These are phyloP conservation scores for Clonostachys byssicola DNA, from an alignment of 2,329 filamentous ascomycete genomes.

Conservation along the genomic window DNA sequence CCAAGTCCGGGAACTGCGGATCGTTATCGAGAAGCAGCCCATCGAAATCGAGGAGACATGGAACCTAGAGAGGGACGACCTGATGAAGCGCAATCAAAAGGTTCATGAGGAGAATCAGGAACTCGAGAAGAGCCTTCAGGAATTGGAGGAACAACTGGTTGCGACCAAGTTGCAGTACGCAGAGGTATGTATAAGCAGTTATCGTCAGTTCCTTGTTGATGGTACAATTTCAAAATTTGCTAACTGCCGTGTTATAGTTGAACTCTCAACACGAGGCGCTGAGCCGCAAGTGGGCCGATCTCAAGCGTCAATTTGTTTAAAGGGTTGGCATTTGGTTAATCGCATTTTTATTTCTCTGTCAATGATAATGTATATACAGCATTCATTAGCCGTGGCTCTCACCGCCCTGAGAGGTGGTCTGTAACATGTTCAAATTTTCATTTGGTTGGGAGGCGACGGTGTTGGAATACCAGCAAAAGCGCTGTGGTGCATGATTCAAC, in stretches of 20 bases:
- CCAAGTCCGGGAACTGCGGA: conserved; percentile 80
- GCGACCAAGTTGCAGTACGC: conserved; percentile 93
- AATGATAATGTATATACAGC: not conserved
- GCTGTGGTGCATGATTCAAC: not conserved
- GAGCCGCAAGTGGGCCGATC: conserved; percentile 72
- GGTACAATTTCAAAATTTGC: not conserved
- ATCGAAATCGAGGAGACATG: conserved; percentile 80
- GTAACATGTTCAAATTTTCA: not conserved
- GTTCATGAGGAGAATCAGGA: conserved; percentile 90
- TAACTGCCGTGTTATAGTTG: conserved; percentile 41
- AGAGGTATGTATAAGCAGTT: conserved; percentile 62
- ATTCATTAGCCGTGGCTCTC: not conserved
- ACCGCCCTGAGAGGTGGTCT: not conserved
- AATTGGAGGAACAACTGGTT: conserved; percentile 90
- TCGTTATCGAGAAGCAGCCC: conserved; percentile 85
- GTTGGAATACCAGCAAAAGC: not conserved
- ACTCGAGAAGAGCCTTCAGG: conserved; percentile 83
- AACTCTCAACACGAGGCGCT: conserved; percentile 69
- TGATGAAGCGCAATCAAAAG: conserved; percentile 89
- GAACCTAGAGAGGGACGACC: conserved; percentile 79
- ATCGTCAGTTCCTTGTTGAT: not conserved
- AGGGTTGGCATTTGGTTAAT: not conserved
- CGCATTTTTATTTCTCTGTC: not conserved
- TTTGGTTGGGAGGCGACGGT: not conserved
- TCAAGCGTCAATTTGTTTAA: conserved; percentile 54